Evolutionary conservation across 441 rosid genomes (phyloP), one percentile per base, ranked within the genome.

Genomic region (Macaranga tanarius): DNA sequence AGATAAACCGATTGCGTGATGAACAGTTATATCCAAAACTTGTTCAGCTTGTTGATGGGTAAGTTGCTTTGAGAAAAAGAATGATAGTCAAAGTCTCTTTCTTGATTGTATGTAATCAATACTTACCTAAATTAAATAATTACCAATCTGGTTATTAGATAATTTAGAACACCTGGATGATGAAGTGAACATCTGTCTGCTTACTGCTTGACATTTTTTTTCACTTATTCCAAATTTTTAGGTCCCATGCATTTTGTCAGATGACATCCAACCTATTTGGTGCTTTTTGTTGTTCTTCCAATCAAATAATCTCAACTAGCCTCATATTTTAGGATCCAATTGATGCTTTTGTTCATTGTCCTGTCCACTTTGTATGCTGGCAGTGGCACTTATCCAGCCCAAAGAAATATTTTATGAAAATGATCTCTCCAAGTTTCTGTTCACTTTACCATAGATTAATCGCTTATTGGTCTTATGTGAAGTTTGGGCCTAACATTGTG

Each of bases 1-100:
- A 95, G 85, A 91, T 95, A 84, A 92, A 90, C 68, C 90, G 93
- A n/a, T 82, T 95, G 57, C 91, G 98, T 38, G 99, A 95, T 65
- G 88, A 92, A 69, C 99, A 85, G 71, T 76, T 95, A 62, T 91
- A 90, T 81, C 82, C 92, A 34, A 91, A 87, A 84, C 98, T 95
- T 23, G 84, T 89, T 71, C 82, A 84, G 74, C 96, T 95, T 65
- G 95, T 92, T 10, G 87, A 88, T 16, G 93, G 85, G 99, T 95
- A 91, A 84, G 97, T 89, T 74, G 73, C 67, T 7, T 31, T 73
- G 44, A 5, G 26, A 50, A 19, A 26, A 28, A 13, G 44, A 51
- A 58, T 15, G 2, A 50, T n/a, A 23, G 4, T 6, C 20, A 9
- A 9, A 4, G 38, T 31, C 4, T 31, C 52, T 22, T 54, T 34